These are phyloP conservation scores for Pythium grandisporangium DNA, from an alignment of 352 stramenopile genomes.

Conservation along the genomic window DNA sequence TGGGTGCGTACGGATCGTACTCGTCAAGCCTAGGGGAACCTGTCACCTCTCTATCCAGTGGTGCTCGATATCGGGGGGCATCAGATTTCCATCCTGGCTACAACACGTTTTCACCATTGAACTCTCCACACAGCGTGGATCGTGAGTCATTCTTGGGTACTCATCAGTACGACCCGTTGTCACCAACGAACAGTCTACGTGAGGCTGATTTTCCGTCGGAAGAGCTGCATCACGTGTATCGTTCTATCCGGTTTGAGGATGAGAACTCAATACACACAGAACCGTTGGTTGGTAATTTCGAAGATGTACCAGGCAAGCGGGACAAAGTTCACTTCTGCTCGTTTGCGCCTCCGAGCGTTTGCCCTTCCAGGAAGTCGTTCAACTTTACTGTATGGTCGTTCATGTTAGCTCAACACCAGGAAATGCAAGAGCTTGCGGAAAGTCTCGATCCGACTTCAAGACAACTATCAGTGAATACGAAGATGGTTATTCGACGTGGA, in stretches of 20 bases:
- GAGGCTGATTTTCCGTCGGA: constrained; percentile 55
- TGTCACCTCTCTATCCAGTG: constrained; percentile 20
- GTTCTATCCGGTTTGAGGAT: constrained; percentile 45
- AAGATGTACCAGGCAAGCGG: constrained; percentile 27
- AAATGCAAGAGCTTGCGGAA: constrained; percentile 54
- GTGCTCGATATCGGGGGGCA: constrained; percentile 23
- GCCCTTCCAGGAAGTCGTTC: constrained; percentile 51
- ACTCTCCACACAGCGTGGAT: constrained; percentile 20
- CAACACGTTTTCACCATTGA: constrained; percentile 32
- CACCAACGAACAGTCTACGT: constrained; percentile 44
- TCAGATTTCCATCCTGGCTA: constrained; percentile 16
- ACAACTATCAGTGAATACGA: constrained; percentile 50
- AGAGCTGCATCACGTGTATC: constrained; percentile 65
- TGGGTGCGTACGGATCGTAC: constrained; percentile 21
- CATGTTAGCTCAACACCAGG: constrained; percentile 47
- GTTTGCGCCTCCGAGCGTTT: constrained; percentile 54
- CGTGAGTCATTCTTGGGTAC: constrained; percentile 14
- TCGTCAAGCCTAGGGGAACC: constrained; percentile 20
- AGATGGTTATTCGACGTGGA: constrained; percentile 60
- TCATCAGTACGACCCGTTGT: constrained; percentile 32
- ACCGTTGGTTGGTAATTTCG: constrained; percentile 22
- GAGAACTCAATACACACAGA: constrained; percentile 3
- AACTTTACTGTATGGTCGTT: constrained; percentile 71
- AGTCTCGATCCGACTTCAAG: constrained; percentile 20
- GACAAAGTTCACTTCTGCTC: constrained; percentile 76